Evolutionary conservation across 352 stramenopile species (phyloP), one percentile per base, ranked within the genome.

Genomic region (Plasmopara viticola): DNA sequence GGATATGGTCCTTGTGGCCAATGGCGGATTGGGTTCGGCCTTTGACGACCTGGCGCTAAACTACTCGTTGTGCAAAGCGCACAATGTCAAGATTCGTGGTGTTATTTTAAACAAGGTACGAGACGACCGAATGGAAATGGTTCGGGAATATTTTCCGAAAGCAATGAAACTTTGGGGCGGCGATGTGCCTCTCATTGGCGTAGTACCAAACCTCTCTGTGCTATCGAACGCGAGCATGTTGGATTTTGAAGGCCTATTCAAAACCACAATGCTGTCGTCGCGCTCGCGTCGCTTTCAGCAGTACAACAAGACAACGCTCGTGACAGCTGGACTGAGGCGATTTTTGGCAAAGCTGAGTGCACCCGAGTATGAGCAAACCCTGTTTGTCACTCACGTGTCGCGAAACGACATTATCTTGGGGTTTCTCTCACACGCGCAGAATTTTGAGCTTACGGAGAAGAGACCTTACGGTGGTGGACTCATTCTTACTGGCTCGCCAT

Each of bases 101-200:
- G 93, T 98, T 20, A 90, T 99, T 53, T 76, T 99, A 29, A 99
- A 99, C 72, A 98, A 98, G 66, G 92, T 98, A 43, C 74, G 66
- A 1, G 56, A 63, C 29, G 68, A 89, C 46, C 88, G 92, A 59
- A 56, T 90, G 12, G 81, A 84, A 18, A 95, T 95, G 86, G 65
- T 95, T 33, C 55, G 64, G 40, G 79, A 91, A 44, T 95, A 95
- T 52, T 95, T 95, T 56, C 74, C 77, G 18, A 94, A 94, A 63
- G 86, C 86, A 17, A 72, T 95, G 51, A 51, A 70, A 34, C 72
- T 83, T 29, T 94, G 82, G 85, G 52, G 60, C 31, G 51, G 15
- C 10, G 65, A 75, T 43, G 68, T 92, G 10, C 82, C 84, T 33
- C 60, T 96, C 10, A 75, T 96, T 45, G 87, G 85, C 39, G 69